Percentiles rank a stretch among this genome's conserved stretches.
These are phyloP conservation scores for Leersia perrieri DNA, from an alignment of 176 grass and related monocot genomes.

Conservation along the genomic window DNA sequence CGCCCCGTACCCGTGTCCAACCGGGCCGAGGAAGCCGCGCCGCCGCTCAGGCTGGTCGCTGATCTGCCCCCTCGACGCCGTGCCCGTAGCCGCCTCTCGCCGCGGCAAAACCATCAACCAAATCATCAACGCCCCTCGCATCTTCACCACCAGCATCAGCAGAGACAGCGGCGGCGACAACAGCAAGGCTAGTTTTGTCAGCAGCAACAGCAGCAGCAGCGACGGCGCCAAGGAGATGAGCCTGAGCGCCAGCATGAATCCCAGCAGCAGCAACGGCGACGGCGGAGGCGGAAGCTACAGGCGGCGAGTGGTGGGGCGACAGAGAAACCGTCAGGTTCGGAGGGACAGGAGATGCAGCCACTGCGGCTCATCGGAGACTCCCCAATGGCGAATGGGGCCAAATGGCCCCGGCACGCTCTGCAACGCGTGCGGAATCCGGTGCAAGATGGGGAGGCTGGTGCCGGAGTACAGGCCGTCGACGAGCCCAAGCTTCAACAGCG, in stretches of 20 bases:
- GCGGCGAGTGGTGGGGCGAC: not conserved
- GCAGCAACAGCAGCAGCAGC: not conserved
- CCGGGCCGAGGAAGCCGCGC: not conserved
- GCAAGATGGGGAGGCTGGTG: slow-evolving; percentile 13
- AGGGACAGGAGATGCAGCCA: slow-evolving; percentile 31
- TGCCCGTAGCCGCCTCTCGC: not conserved
- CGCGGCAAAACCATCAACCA: not conserved
- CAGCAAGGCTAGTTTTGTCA: not conserved
- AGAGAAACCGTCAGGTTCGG: not conserved
- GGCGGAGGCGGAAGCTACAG: too few species aligned
- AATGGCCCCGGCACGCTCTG: slow-evolving; percentile 52
- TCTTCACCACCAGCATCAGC: too few species aligned
- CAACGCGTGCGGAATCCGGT: slow-evolving; percentile 60
- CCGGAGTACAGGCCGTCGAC: slow-evolving; percentile 52
- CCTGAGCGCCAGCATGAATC: too few species aligned
- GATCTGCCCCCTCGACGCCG: not conserved
- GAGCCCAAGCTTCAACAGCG: slow-evolving; percentile 37
- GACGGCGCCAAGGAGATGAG: too few species aligned
- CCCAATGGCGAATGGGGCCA: slow-evolving; percentile 60
- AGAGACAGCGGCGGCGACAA: too few species aligned
- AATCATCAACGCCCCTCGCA: too few species aligned
- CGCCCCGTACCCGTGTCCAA: not conserved
- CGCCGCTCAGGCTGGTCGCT: not conserved
- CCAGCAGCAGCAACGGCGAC: too few species aligned
- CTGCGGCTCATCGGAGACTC: slow-evolving; percentile 41